Evolutionary conservation across 192 early-diverging fungal species (phyloP).

Genomic region (Chytriomyces confervae): DNA sequence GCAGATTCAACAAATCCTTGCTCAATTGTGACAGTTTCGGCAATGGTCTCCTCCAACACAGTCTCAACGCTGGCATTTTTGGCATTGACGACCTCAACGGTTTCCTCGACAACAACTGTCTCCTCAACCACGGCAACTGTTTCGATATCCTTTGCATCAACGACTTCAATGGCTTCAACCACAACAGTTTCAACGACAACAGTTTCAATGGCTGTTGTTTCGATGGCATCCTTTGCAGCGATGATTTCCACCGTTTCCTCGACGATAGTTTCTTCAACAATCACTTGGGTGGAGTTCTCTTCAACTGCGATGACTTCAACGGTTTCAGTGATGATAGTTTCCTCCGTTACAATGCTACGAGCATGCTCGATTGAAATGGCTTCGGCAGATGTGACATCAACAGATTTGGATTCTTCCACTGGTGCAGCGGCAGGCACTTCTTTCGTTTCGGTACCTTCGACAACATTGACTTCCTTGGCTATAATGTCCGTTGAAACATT

Average conservation of each 20-base stretch:
- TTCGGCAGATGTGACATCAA: conserved; percentile 1
- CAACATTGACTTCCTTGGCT: not conserved
- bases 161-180: not conserved
- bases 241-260: conserved; percentile 7
- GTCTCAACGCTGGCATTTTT: not conserved
- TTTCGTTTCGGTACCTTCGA: not conserved
- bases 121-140: not conserved
- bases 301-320: not conserved
- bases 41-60: not conserved
- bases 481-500: not conserved
- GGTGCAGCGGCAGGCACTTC: not conserved
- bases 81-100: not conserved
- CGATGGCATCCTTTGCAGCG: not conserved
- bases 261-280: not conserved
- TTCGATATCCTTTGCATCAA: not conserved
- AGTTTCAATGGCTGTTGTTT: not conserved
- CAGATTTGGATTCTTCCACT: not conserved
- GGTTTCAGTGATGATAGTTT: not conserved
- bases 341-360: not conserved
- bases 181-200: not conserved
- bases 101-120: not conserved
- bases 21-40: not conserved
- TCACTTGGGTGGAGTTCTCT: not conserved
- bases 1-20: not conserved
- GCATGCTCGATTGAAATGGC: not conserved